These are phyloP conservation scores for Heimioporus sp. DNA, from an alignment of 768 basidiomycete genomes.

Conservation along the genomic window DNA sequence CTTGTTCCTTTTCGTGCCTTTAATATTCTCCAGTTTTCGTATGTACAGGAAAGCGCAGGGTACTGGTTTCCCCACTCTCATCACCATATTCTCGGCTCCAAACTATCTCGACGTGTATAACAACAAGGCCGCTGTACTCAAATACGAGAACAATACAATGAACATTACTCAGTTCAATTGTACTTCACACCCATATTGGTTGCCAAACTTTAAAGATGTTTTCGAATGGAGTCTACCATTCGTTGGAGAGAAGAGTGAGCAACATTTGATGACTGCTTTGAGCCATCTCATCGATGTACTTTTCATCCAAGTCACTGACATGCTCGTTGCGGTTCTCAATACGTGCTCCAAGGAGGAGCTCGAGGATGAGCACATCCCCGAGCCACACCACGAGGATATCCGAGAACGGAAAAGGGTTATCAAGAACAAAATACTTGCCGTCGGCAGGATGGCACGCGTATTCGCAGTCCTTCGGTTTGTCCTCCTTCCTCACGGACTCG, in stretches of 20 bases:
- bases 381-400: slow-evolving; percentile 26
- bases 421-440: slow-evolving; percentile 72
- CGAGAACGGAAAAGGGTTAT: slow-evolving; percentile 52
- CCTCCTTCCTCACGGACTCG: no score
- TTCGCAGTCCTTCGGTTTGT: slow-evolving; percentile 64
- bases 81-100: slow-evolving; percentile 97
- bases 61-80: slow-evolving; percentile 93
- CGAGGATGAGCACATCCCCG: slow-evolving; percentile 56
- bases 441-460: slow-evolving; percentile 66
- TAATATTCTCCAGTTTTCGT: slow-evolving; percentile 54
- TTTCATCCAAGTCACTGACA: slow-evolving; percentile 82
- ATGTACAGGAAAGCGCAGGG: slow-evolving; percentile 94
- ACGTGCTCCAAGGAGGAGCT: slow-evolving; percentile 96
- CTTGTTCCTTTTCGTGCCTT: not conserved
- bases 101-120: slow-evolving; percentile 96
- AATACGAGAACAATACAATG: slow-evolving; percentile 95
- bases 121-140: slow-evolving; percentile 95
- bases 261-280: no score
- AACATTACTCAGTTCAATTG: slow-evolving; percentile 88
- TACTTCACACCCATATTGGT: slow-evolving; percentile 86
- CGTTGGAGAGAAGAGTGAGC: slow-evolving; percentile 92
- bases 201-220: slow-evolving; percentile 97
- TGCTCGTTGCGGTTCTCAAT: slow-evolving; percentile 94
- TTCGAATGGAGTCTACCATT: slow-evolving; percentile 99
- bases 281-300: not conserved